A percentile compares a stretch with the other conserved stretches of the same genome.
phyloP scores from a whole-genome alignment of 495 filamentous ascomycete genomes.

The Astrocystis sublimbata region DNA sequence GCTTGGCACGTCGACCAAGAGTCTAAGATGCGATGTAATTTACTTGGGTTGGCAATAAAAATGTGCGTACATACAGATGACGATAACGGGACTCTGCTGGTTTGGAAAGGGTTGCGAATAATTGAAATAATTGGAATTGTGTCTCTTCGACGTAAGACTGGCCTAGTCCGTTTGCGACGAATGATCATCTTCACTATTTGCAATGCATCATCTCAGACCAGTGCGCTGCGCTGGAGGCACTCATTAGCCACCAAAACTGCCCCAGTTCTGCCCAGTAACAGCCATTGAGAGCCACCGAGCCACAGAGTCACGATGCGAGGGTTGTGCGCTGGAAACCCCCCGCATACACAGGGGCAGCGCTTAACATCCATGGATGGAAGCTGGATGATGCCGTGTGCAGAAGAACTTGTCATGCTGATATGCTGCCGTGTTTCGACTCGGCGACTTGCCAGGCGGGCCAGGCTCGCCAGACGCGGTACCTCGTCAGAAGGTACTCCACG shows the following conservation, averaged over 20 bases:
- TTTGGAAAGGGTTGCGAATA: neutral
- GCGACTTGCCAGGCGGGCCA: no score
- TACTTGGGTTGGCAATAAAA: neutral
- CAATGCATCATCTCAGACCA: neutral
- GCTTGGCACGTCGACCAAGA: conserved; percentile 3
- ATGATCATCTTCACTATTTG: conserved; percentile 9
- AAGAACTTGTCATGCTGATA: no score
- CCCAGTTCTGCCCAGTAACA: neutral
- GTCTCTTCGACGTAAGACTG: neutral
- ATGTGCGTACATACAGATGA: neutral
- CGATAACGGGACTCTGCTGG: neutral
- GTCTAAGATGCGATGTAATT: neutral
- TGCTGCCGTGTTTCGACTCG: neutral
- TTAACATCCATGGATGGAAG: neutral
- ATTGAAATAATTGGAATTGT: conserved; percentile 18
- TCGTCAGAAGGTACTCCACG: neutral
- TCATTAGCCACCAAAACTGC: neutral
- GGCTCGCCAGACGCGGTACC: no score
- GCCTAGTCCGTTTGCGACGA: conserved; percentile 7
- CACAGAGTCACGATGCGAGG: no score
- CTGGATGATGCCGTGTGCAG: neutral
- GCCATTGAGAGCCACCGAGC: no score
- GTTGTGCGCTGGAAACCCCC: conserved; percentile 13
- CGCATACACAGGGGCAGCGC: conserved; percentile 16
- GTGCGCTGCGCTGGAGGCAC: conserved; percentile 10